Percentiles rank a stretch among this genome's conserved stretches.
Evolutionary conservation across 129 eudicot genomes (phyloP).

Genomic region (Artemisia argyi): DNA sequence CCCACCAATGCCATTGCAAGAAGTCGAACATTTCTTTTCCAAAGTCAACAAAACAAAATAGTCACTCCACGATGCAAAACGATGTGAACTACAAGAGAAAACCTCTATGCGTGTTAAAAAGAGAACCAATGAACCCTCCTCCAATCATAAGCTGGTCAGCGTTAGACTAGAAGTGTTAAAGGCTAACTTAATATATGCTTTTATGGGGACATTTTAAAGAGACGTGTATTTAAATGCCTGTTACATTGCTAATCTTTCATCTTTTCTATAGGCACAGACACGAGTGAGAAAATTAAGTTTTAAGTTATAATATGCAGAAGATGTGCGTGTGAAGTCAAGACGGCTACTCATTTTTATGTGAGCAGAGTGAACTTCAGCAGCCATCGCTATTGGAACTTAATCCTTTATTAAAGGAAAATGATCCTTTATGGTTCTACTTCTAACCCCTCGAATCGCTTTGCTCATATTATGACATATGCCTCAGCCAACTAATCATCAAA

Average conservation of each 20-base stretch:
- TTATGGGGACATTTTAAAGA: slow-evolving; percentile 1
- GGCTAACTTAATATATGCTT: neutral
- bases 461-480: slow-evolving; percentile 18
- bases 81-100: slow-evolving; percentile 8
- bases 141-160: slow-evolving; percentile 18
- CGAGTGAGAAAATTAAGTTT: too few relatives aligned
- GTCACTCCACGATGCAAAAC: slow-evolving; percentile 7
- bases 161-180: slow-evolving; percentile 14
- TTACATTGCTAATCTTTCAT: slow-evolving; percentile 13
- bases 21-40: too few relatives aligned
- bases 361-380: slow-evolving; percentile 3
- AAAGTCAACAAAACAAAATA: slow-evolving; percentile 12
- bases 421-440: neutral
- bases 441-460: slow-evolving; percentile 5
- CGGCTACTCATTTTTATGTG: neutral
- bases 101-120: slow-evolving; percentile 13
- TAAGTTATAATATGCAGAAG: neutral
- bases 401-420: slow-evolving; percentile 9
- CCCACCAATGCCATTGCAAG: too few relatives aligned
- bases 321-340: neutral
- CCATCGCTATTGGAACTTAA: neutral
- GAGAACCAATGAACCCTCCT: slow-evolving; percentile 13
- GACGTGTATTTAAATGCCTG: slow-evolving; percentile 10
- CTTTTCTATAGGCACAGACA: too few relatives aligned
- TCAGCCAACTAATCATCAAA: slow-evolving; percentile 18